phyloP scores from a whole-genome alignment of 2,329 filamentous ascomycete genomes.

The Zymoseptoria brevis region DNA sequence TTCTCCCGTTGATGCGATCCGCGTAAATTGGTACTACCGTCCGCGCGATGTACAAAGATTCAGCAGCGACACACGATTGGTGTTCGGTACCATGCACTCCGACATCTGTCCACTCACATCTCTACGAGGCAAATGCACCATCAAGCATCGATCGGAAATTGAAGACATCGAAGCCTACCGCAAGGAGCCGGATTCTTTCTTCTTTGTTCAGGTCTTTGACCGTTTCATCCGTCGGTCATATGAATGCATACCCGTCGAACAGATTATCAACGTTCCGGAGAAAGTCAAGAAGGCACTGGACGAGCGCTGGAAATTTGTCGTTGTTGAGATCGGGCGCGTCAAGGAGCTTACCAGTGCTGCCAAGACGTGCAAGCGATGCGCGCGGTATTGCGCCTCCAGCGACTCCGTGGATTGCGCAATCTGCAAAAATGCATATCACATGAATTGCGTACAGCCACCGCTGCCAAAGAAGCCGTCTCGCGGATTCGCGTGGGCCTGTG shows the following conservation, averaged over 20 bases:
- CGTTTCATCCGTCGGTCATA: slow-evolving; percentile 97
- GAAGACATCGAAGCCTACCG: slow-evolving; percentile 74
- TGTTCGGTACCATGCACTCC: slow-evolving; percentile 98
- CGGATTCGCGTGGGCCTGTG: slow-evolving; percentile 97
- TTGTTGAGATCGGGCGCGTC: slow-evolving; percentile 85
- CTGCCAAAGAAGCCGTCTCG: slow-evolving; percentile 91
- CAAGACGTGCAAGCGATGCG: slow-evolving; percentile 91
- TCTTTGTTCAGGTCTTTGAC: slow-evolving; percentile 96
- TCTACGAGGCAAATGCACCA: slow-evolving; percentile 85
- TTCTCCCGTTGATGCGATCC: slow-evolving; percentile 72
- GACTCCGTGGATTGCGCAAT: slow-evolving; percentile 97
- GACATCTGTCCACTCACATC: slow-evolving; percentile 89
- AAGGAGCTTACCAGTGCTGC: slow-evolving; percentile 95
- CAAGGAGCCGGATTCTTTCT: slow-evolving; percentile 79
- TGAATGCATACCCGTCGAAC: slow-evolving; percentile 84
- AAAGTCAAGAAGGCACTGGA: slow-evolving; percentile 93
- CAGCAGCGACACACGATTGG: slow-evolving; percentile 78
- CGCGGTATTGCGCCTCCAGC: slow-evolving; percentile 82
- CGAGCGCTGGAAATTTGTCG: slow-evolving; percentile 91
- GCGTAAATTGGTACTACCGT: slow-evolving; percentile 97
- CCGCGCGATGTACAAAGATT: slow-evolving; percentile 93
- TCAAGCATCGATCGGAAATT: slow-evolving; percentile 83
- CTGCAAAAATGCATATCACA: slow-evolving; percentile 91
- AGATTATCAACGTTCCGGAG: slow-evolving; percentile 92
- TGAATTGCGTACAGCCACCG: slow-evolving; percentile 92